A percentile compares a stretch with the other conserved stretches of the same genome.
These are phyloP conservation scores for Podospora comata DNA, from an alignment of 495 filamentous ascomycete genomes.

Conservation along the genomic window DNA sequence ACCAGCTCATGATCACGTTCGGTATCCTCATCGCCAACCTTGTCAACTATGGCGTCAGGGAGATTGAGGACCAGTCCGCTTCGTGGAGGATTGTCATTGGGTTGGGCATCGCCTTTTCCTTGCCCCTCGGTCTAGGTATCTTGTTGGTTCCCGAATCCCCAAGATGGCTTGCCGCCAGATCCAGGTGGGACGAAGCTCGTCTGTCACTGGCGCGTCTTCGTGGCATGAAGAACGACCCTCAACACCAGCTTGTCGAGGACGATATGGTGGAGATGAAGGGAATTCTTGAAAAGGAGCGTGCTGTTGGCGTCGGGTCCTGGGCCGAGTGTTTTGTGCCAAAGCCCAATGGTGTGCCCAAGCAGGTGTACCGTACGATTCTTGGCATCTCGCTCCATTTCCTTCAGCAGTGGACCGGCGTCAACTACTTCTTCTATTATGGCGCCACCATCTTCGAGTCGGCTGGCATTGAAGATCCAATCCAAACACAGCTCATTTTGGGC, in stretches of 20 bases:
- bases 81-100: constrained; percentile 73
- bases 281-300: constrained; percentile 54
- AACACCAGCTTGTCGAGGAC: constrained; percentile 56
- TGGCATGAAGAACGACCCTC: constrained; percentile 53
- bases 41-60: constrained; percentile 59
- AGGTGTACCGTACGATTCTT: constrained; percentile 64
- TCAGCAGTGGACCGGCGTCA: constrained; percentile 61
- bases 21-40: constrained; percentile 72
- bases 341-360: constrained; percentile 48
- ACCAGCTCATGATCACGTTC: constrained; percentile 76
- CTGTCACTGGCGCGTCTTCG: constrained; percentile 62
- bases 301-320: constrained; percentile 51
- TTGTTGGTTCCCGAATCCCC: constrained; percentile 63
- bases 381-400: constrained; percentile 66
- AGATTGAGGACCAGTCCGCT: constrained; percentile 41
- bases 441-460: constrained; percentile 60
- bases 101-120: constrained; percentile 62
- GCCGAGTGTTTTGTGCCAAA: constrained; percentile 56
- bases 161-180: constrained; percentile 55
- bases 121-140: constrained; percentile 60
- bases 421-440: constrained; percentile 58
- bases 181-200: constrained; percentile 55
- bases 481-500: constrained; percentile 66
- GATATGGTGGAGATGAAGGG: constrained; percentile 69
- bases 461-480: constrained; percentile 60